These are phyloP conservation scores for Debaryomyces fabryi DNA, from an alignment of 1,139 yeast genomes.

Conservation along the genomic window DNA sequence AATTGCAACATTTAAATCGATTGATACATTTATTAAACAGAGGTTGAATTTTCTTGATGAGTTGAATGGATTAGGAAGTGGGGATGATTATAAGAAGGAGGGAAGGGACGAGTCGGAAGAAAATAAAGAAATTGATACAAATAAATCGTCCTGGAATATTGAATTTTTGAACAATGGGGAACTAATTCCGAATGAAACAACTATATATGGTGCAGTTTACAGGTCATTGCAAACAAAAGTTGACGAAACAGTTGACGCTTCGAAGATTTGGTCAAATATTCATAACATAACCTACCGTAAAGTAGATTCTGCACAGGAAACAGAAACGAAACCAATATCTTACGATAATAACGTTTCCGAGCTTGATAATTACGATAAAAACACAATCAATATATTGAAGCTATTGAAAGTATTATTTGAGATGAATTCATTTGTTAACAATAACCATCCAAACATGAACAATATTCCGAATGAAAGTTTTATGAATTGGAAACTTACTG, in stretches of 20 bases:
- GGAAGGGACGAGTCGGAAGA: constrained; percentile 17
- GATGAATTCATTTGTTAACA: constrained; percentile 46
- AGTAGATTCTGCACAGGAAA: constrained; percentile 23
- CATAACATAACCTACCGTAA: constrained; percentile 59
- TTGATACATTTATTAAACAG: constrained; percentile 61
- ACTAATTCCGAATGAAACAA: constrained; percentile 65
- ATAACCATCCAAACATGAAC: constrained; percentile 13
- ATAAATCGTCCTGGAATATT: constrained; percentile 28
- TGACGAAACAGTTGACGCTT: constrained; percentile 49
- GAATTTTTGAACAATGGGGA: constrained; percentile 69
- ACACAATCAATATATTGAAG: constrained; percentile 54
- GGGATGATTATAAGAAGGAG: constrained; percentile 12
- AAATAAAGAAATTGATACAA: constrained; percentile 2
- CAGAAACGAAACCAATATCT: constrained; percentile 19
- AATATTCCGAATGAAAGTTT: constrained; percentile 51
- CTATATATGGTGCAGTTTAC: constrained; percentile 80
- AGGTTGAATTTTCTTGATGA: constrained; percentile 30
- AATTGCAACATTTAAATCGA: constrained; percentile 77
- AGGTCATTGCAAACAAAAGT: constrained; percentile 47
- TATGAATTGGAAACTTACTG: constrained; percentile 80
- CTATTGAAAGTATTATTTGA: constrained; percentile 57
- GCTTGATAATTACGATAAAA: constrained; percentile 42
- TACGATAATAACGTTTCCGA: constrained; percentile 30
- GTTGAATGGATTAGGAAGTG: constrained; percentile 15
- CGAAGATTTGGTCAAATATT: constrained; percentile 56